Evolutionary conservation across 1,139 yeast species (phyloP), one percentile per base, ranked within the genome.

Genomic region (Taphrina deformans): DNA sequence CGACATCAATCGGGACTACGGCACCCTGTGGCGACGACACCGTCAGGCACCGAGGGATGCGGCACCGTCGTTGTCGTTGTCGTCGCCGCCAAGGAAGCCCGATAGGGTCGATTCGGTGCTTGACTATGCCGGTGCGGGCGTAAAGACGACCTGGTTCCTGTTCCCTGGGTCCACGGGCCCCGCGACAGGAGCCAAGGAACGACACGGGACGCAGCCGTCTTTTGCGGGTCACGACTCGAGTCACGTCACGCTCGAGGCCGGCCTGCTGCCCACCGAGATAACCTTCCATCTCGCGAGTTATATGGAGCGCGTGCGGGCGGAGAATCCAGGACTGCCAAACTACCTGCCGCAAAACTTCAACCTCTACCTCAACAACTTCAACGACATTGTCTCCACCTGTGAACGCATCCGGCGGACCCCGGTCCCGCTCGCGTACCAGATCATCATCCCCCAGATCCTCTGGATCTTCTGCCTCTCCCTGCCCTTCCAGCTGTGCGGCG

Each of bases 391-490:
- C 41, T 23, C 53, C 27, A 50, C 41, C 21, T 59, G 64, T 31
- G 70, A 69, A 31, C 59, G 70, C 10, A 38, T 68, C 50, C 48
- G 67, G 24, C 66, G 70, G 33, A 69, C 69, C 1, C 69, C 69
- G 50, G 38, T 69, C 10, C 70, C 70, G 10, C 55, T 69, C 35
- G 70, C 69, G 12, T 69, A 69, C 64, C 67, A 69, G 55, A 69
- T 69, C 59, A 61, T 69, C 46, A 65, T 67, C 48, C 64, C 67
- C 18, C 70, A 69, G 44, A 67, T 69, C 10, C 69, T 69, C 2
- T 69, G 70, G 70, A 68, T 69, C 38, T 69, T 68, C 46, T 69
- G 67, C 38, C 40, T 69, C 55, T 29, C 56, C 21, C 65, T 69
- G 41, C 70, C 70, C 5, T 69, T 69, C 52, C 69, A 69, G 62